Base-by-base conservation (phyloP, 2,329 filamentous ascomycete genomes). In the Phaeoacremonium minimum region DNA sequence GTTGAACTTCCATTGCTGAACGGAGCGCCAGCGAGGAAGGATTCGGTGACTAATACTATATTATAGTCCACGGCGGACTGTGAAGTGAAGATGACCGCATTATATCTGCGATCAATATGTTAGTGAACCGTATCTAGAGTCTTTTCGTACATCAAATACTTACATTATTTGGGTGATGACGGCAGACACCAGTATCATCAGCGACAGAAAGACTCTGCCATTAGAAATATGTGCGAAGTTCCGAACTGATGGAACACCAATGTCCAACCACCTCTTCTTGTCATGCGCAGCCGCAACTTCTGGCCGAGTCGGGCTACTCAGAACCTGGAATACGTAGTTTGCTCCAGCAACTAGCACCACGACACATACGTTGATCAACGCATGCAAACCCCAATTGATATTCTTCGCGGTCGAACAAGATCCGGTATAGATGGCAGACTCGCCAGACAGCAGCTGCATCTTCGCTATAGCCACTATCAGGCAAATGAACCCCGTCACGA, bases 301-400 rank as follows among this genome's bases (percentile, higher is more conserved):
- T 9, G 51, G 51, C 28, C 73, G 62, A 7, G 71, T 75, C 6
- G 73, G 74, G 44, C 72, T 75, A 46, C 59, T 64, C 11, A 77
- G 63, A n/a, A 74, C 60, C 50, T 77, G 73, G 39, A 73, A 71
- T 28, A 63, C 58, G 46, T 76, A 77, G 53, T 74, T 75, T 9
- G 65, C 72, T 4, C 65, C 67, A 1, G 65, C 65, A 11, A 77
- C 50, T 15, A 75, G 44, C 5, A 63, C 54, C 5, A 71, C 47
- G 7, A 56, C 57, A 29, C 68, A 56, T 3, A 66, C 46, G 49
- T 68, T 73, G 41, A 73, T 62, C 15, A 62, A 51, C 7, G 60
- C 65, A 33, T 68, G 63, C 16, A 75, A 45, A 0, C 64, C 68
- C 43, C 58, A 60, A 37, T 62, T 56, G 18, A 72, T 51, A 7